Evolutionary conservation across 306 rosid genomes (phyloP).

Genomic region (Citrullus amarus): DNA sequence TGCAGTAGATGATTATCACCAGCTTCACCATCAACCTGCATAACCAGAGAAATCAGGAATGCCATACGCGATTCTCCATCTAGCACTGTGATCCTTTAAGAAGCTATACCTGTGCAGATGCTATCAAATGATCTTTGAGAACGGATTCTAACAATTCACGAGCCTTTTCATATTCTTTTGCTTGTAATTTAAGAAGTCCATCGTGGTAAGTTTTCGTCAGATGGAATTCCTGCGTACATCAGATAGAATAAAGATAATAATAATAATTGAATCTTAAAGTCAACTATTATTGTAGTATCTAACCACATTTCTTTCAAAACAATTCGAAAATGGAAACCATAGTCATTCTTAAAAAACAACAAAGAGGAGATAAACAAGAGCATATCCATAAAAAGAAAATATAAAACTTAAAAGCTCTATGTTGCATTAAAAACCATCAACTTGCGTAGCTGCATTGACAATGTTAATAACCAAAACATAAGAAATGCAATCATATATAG

Average conservation of each 20-base stretch:
- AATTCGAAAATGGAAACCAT: not conserved
- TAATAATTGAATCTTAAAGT: not conserved
- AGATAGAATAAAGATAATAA: not conserved
- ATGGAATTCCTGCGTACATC: constrained; percentile 72
- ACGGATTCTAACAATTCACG: constrained; percentile 68
- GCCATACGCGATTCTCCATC: constrained; percentile 7
- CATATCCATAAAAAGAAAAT: not conserved
- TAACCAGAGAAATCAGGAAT: constrained; percentile 9
- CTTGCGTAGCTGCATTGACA: not conserved
- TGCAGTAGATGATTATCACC: constrained; percentile 78
- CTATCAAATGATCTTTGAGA: constrained; percentile 69
- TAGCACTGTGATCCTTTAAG: not conserved
- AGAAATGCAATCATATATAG: not conserved
- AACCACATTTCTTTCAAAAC: not conserved
- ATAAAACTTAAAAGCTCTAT: not conserved
- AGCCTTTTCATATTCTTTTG: constrained; percentile 77
- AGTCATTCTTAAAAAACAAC: not conserved
- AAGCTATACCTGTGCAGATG: constrained; percentile 45
- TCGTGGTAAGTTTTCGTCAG: constrained; percentile 89
- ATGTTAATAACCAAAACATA: not conserved
- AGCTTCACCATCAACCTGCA: constrained; percentile 63
- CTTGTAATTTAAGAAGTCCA: constrained; percentile 76
- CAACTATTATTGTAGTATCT: not conserved
- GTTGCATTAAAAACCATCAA: not conserved
- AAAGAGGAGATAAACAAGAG: not conserved